A percentile compares a stretch with the other conserved stretches of the same genome.
These are phyloP conservation scores for Camellia japonica DNA, from an alignment of 148 eudicot genomes.

Conservation along the genomic window DNA sequence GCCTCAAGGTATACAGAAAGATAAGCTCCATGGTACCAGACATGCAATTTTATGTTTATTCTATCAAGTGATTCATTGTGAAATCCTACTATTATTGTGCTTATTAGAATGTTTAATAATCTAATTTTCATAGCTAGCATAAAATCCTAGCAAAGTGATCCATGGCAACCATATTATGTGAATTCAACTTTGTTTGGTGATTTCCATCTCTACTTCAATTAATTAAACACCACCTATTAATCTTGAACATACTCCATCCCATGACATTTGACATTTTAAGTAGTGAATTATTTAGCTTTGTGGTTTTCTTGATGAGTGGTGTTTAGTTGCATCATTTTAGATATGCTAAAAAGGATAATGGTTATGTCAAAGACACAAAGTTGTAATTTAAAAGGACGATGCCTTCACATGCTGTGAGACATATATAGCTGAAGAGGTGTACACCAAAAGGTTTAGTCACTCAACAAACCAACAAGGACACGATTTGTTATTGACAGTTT, in stretches of 20 bases:
- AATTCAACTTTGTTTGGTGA: conserved; percentile 3
- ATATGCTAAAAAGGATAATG: neutral
- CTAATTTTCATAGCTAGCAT: neutral
- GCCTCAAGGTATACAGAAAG: neutral
- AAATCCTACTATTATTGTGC: neutral
- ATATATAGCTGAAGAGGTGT: neutral
- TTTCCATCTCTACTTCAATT: neutral
- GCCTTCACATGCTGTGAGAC: neutral
- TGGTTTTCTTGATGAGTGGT: conserved; percentile 1
- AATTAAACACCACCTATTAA: neutral
- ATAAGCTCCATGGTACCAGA: neutral
- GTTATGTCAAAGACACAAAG: neutral
- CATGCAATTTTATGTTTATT: neutral
- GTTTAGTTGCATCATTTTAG: conserved; percentile 1
- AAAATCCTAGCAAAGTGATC: neutral
- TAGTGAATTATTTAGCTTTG: neutral
- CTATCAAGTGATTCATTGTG: neutral
- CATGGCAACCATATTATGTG: neutral
- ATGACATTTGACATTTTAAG: neutral
- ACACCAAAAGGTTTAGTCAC: neutral
- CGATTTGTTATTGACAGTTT: neutral
- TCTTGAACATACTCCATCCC: neutral
- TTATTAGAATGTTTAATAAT: neutral
- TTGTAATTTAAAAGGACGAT: neutral
- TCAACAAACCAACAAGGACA: conserved; percentile 4